Evolutionary conservation across 192 early-diverging fungal species (phyloP), one percentile per base, ranked within the genome.

Genomic region (Chytriomyces sp.): DNA sequence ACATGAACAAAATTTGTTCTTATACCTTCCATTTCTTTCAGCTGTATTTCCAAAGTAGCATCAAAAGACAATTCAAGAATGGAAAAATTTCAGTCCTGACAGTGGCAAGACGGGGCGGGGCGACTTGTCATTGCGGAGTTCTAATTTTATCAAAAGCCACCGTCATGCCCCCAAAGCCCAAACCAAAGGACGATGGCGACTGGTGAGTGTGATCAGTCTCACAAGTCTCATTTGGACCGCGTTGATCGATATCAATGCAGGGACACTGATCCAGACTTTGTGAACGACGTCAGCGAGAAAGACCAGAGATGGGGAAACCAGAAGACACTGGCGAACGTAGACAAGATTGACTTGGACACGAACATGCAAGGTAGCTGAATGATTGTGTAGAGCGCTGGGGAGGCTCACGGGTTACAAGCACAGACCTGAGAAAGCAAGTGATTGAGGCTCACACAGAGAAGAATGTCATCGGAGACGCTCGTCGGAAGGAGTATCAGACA

Each of bases 231-330:
- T 12, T 26, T 31, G 59, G 31, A 10, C 30, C 59, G 22, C 8
- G 19, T 26, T 63, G 17, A 41, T 26, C 37, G 14, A 25, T 10
- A 41, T 25, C n/a, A 32, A 8, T 34, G 8, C 34, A 64, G 63
- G 73, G 67, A 70, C 49, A 64, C 68, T 30, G 80, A 84, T 34
- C 82, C 82, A 14, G 64, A 77, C 56, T 84, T 84, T 68, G 80
- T 84, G 25, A 84, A 84, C 76, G 65, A 77, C 52, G 75, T 84
- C 2, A 33, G 30, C 4, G 82, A 81, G 41, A 78, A 75, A 41
- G 77, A 78, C 61, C 78, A 83, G 58, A 39, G 79, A 39, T 84
- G 76, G 76, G 82, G 82, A 22, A 84, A 80, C 41, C 80, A 79
- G 56, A 79, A 81, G 37, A 80, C 82, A 2, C 41, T 78, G 1